A percentile compares a stretch with the other conserved stretches of the same genome.
Evolutionary conservation across 1,284 basidiomycete genomes (phyloP).

Genomic region (Calocybe gambosa): DNA sequence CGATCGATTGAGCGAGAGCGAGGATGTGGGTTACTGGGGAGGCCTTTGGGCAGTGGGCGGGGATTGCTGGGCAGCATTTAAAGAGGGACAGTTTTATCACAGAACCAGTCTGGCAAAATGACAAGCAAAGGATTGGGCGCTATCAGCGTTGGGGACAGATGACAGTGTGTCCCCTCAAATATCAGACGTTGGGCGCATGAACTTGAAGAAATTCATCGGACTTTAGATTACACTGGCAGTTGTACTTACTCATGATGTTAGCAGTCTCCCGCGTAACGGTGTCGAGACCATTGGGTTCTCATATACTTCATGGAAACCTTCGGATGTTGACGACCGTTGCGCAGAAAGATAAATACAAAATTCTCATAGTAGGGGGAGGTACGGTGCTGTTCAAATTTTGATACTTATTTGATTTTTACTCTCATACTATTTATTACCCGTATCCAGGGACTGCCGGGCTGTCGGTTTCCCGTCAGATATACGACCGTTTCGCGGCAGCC

Average conservation of each 20-base stretch:
- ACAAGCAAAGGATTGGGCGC: conserved; percentile 1
- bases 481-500: conserved; percentile 63
- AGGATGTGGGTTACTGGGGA: conserved; percentile 23
- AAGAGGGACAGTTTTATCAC: conserved; percentile 2
- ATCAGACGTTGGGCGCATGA: neutral
- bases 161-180: neutral
- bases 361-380: conserved; percentile 67
- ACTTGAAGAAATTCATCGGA: neutral
- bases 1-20: conserved; percentile 16
- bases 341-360: conserved; percentile 43
- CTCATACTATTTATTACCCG: neutral
- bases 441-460: conserved; percentile 70
- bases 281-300: conserved; percentile 4
- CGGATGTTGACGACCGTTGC: conserved; percentile 11
- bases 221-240: too few species aligned
- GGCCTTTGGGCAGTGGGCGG: conserved; percentile 14
- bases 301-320: neutral
- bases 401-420: conserved; percentile 3
- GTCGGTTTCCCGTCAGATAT: conserved; percentile 78
- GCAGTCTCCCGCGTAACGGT: conserved; percentile 8
- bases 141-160: neutral
- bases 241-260: conserved; percentile 10
- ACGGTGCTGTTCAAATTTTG: conserved; percentile 15
- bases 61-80: conserved; percentile 14
- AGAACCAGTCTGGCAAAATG: conserved; percentile 10